phyloP scores from a whole-genome alignment of 2,329 filamentous ascomycete genomes.

The Cadophora luteo-olivacea region DNA sequence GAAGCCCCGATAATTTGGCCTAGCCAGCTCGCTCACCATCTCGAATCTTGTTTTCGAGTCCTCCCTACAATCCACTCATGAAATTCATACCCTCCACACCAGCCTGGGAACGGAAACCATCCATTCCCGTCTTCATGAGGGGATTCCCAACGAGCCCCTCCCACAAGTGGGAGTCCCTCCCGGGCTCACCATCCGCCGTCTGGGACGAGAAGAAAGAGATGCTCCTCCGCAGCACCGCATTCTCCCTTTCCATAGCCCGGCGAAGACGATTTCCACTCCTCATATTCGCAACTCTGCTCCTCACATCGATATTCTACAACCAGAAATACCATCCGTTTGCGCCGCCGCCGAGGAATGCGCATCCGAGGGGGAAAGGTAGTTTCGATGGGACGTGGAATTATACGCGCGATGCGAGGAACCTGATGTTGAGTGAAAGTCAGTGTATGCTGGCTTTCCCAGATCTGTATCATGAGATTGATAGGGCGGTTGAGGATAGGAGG shows the following conservation, averaged over 20 bases:
- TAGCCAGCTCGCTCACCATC: neutral
- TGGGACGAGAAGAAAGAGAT: constrained; percentile 19
- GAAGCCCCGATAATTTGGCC: neutral
- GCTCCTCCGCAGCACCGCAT: constrained; percentile 12
- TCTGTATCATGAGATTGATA: constrained; percentile 26
- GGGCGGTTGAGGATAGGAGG: constrained; percentile 26
- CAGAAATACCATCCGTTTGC: constrained; percentile 11
- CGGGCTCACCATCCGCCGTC: constrained; percentile 2
- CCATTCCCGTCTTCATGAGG: constrained; percentile 4
- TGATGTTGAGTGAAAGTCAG: constrained; percentile 18
- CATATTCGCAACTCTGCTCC: neutral
- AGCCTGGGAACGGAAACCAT: neutral
- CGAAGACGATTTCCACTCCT: constrained; percentile 9
- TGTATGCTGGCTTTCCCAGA: constrained; percentile 15
- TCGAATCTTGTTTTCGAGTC: neutral
- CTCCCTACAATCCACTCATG: neutral
- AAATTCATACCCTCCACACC: neutral
- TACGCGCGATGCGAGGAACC: constrained; percentile 19
- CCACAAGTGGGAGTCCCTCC: constrained; percentile 12
- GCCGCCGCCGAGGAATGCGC: constrained; percentile 18
- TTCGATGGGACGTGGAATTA: constrained; percentile 22
- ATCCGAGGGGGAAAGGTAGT: constrained; percentile 5
- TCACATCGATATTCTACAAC: constrained; percentile 12
- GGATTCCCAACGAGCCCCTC: constrained; percentile 5
- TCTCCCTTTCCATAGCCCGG: constrained; percentile 7